Base-by-base conservation (phyloP, 2,329 filamentous ascomycete genomes). In the Tolypocladium album region DNA sequence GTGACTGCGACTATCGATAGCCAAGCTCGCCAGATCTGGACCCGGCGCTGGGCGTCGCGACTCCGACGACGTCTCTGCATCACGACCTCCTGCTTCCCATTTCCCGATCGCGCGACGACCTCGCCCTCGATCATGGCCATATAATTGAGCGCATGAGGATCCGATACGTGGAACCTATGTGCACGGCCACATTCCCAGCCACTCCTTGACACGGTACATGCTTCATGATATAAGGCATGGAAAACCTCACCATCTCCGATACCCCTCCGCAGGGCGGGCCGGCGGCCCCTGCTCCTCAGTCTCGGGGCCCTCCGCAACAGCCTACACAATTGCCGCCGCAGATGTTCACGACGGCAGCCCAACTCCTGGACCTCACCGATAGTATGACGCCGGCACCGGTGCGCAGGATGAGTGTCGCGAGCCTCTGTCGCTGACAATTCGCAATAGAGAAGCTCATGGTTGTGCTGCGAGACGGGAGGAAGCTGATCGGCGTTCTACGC, bases 271-370 rank as follows among this genome's bases (percentile, higher is more conserved):
- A 72, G 60, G 74, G 72, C 64, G 73, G 71, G 61, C 62, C 65
- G 63, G 61, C 65, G 55, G 61, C 64, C 60, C 68, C 70, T 64
- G 64, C 66, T 57, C 61, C 69, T 24, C 71, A 69, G 60, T 68
- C 67, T 38, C 63, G 70, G 40, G 70, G 69, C 64, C 58, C 53
- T 31, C 56, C 75, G 38, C 82, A 84, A 57, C 74, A 78, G 59
- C 77, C 79, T 56, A 75, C 80, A 64, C 88, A 90, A 75, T 79
- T 93, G 45, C 90, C 90, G 17, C 92, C 92, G 61, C 93, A 99
- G 79, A 97, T 97, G 88, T 99, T 99, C 78, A 96, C 94, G 22
- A 99, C 94, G 39, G 94, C 94, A 39, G 92, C 94, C 59, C 94
- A 97, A 79, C 80, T 99, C 61, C 80, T 99, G 61, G 94, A 99